A percentile compares a stretch with the other conserved stretches of the same genome.
These are phyloP conservation scores for Cryphonectria naterciae DNA, from an alignment of 2,329 filamentous ascomycete species.

Conservation along the genomic window DNA sequence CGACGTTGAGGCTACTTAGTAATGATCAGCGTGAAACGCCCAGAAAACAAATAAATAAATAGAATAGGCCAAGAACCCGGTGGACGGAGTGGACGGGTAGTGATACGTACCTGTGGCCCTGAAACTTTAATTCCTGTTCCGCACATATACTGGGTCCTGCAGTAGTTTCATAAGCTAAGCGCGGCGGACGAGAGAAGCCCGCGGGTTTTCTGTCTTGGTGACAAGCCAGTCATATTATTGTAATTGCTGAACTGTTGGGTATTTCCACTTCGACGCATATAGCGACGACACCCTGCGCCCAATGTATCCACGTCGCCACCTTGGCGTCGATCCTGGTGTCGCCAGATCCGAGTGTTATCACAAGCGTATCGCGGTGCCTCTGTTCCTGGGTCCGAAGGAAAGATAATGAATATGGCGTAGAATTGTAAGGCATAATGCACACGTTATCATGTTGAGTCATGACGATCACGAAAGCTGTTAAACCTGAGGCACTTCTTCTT, in stretches of 20 bases:
- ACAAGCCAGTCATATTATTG: neutral
- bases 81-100: constrained; percentile 1
- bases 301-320: neutral
- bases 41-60: neutral
- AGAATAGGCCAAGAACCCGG: constrained; percentile 10
- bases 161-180: neutral
- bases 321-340: neutral
- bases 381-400: neutral
- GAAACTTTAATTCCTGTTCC: constrained; percentile 1
- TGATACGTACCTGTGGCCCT: neutral
- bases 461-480: neutral
- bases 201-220: neutral
- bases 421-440: neutral
- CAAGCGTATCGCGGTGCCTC: neutral
- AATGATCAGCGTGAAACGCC: neutral
- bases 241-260: neutral
- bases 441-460: neutral
- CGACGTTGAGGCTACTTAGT: constrained; percentile 3
- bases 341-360: neutral
- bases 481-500: neutral
- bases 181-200: neutral
- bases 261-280: neutral
- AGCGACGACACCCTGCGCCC: neutral
- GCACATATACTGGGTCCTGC: neutral
- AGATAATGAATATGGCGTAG: neutral